These are phyloP conservation scores for Lachancea sp. DNA, from an alignment of 805 yeast species.

Conservation along the genomic window DNA sequence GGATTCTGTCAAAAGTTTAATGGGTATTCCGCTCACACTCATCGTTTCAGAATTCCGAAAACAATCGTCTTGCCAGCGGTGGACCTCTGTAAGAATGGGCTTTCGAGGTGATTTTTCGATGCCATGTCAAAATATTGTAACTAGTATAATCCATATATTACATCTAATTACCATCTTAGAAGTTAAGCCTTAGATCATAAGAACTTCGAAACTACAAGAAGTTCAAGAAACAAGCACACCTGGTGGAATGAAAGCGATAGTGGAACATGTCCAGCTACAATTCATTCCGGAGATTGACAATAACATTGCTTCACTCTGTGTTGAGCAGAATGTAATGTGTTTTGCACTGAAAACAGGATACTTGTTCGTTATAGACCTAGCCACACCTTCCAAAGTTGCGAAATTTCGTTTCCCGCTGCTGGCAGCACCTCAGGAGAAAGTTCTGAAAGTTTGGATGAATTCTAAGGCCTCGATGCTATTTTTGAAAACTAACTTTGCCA, in stretches of 20 bases:
- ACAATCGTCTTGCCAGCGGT: too few species aligned
- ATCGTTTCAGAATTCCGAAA: neutral
- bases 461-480: slow-evolving; percentile 18
- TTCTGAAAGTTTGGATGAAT: slow-evolving; percentile 23
- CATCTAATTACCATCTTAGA: too few species aligned
- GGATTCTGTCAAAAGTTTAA: slow-evolving; percentile 80
- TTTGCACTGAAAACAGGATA: slow-evolving; percentile 47
- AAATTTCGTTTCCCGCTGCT: slow-evolving; percentile 32
- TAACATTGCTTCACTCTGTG: slow-evolving; percentile 46
- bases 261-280: slow-evolving; percentile 42
- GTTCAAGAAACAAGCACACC: neutral
- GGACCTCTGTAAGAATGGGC: too few species aligned
- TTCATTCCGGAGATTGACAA: slow-evolving; percentile 41
- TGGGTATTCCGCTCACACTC: slow-evolving; percentile 60
- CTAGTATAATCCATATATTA: too few species aligned
- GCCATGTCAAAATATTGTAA: too few species aligned
- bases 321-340: slow-evolving; percentile 48
- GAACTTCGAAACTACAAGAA: neutral
- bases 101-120: too few species aligned
- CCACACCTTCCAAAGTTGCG: slow-evolving; percentile 54
- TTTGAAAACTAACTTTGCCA: slow-evolving; percentile 29
- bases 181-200: too few species aligned
- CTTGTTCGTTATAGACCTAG: slow-evolving; percentile 60
- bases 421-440: slow-evolving; percentile 15
- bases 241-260: slow-evolving; percentile 19